Percentiles rank a stretch among this genome's conserved stretches.
Evolutionary conservation across 805 yeast genomes (phyloP).

Genomic region (Clavispora santaluciae): DNA sequence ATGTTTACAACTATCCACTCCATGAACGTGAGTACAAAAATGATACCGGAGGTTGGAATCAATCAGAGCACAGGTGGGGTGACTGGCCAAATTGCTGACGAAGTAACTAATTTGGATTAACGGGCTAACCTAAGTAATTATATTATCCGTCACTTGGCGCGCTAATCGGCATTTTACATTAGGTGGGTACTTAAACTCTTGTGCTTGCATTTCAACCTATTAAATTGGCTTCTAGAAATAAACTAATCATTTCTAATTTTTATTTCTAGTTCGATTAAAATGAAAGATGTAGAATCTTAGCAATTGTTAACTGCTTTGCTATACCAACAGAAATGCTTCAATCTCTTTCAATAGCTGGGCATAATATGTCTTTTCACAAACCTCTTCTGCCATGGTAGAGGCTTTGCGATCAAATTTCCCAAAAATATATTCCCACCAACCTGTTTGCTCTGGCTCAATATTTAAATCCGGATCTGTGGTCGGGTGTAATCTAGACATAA

Average conservation of each 20-base stretch:
- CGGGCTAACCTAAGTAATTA: no score
- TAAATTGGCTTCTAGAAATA: no score
- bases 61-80: slow-evolving; percentile 38
- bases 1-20: slow-evolving; percentile 58
- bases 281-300: no score
- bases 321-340: slow-evolving; percentile 1
- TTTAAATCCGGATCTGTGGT: slow-evolving; percentile 6
- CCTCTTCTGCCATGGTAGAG: slow-evolving; percentile 19
- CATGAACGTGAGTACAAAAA: slow-evolving; percentile 40
- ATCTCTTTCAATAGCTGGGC: slow-evolving; percentile 20
- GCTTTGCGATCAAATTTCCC: neutral
- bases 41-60: slow-evolving; percentile 45
- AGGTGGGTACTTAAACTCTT: no score
- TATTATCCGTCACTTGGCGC: no score
- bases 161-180: neutral
- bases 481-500: slow-evolving; percentile 28
- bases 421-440: slow-evolving; percentile 9
- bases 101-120: neutral
- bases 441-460: slow-evolving; percentile 1
- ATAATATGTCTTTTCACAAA: slow-evolving; percentile 23
- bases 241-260: no score
- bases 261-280: no score
- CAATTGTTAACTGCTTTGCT: no score
- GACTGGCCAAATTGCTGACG: slow-evolving; percentile 11
- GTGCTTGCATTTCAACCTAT: no score